Evolutionary conservation across 495 filamentous ascomycete genomes (phyloP).

Genomic region (Bacidia rubella): DNA sequence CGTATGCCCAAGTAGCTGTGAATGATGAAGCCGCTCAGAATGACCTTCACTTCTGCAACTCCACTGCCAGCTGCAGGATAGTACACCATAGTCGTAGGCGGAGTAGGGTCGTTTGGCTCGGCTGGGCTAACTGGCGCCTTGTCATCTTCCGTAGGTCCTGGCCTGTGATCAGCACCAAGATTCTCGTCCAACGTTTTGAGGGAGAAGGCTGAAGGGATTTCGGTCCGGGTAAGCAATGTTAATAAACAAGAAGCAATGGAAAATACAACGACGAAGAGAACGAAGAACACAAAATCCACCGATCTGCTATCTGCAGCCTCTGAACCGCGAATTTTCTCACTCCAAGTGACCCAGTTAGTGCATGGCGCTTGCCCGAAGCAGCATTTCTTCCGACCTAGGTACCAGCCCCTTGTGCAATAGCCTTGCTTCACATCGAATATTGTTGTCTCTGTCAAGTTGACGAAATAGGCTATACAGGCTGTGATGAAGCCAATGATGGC

Average conservation of each 20-base stretch:
- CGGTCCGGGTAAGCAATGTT: constrained; percentile 77
- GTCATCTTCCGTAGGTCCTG: constrained; percentile 26
- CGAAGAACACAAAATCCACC: constrained; percentile 65
- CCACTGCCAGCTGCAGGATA: constrained; percentile 94
- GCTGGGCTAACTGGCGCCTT: constrained; percentile 26
- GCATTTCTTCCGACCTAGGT: constrained; percentile 60
- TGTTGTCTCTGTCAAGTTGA: constrained; percentile 71
- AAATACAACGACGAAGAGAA: constrained; percentile 55
- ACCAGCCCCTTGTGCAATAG: constrained; percentile 63
- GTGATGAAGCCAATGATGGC: constrained; percentile 83
- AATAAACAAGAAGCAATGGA: constrained; percentile 63
- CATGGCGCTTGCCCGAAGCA: constrained; percentile 54
- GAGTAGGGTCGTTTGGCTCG: constrained; percentile 11
- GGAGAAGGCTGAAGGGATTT: constrained; percentile 75
- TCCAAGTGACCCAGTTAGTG: constrained; percentile 65
- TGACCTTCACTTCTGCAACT: constrained; percentile 94
- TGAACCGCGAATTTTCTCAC: constrained; percentile 43
- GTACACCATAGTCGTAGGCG: constrained; percentile 60
- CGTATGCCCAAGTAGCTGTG: constrained; percentile 89
- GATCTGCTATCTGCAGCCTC: constrained; percentile 34
- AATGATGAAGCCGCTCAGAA: constrained; percentile 90
- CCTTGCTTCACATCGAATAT: constrained; percentile 88
- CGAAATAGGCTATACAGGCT: constrained; percentile 73
- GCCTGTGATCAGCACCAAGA: constrained; percentile 32
- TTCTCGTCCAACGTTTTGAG: constrained; percentile 84